A percentile compares a stretch with the other conserved stretches of the same genome.
These are phyloP conservation scores for Xylaria hypoxylon DNA, from an alignment of 2,329 filamentous ascomycete genomes.

Conservation along the genomic window DNA sequence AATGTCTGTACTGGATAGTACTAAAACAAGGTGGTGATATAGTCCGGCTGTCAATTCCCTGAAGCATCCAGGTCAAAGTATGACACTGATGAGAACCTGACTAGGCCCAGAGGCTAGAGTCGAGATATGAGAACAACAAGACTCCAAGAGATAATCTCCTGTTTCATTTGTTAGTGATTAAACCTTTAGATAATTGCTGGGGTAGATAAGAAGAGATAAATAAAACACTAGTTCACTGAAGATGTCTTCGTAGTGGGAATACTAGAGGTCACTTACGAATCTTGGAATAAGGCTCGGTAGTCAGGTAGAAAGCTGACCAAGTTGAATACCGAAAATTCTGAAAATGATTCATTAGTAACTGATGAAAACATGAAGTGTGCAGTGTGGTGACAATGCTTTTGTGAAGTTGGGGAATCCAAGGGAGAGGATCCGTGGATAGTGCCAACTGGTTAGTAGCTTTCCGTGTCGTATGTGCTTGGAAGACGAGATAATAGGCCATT, in stretches of 20 bases:
- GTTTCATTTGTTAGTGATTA: neutral
- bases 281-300: neutral
- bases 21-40: neutral
- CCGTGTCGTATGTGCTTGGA: neutral
- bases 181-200: neutral
- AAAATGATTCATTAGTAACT: neutral
- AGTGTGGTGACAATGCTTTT: neutral
- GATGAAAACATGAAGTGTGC: neutral
- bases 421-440: neutral
- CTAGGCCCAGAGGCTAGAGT: neutral
- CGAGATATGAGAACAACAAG: neutral
- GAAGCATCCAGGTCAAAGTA: neutral
- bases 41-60: neutral
- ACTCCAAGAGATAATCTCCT: neutral
- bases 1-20: neutral
- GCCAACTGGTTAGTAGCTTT: neutral
- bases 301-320: neutral
- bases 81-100: neutral
- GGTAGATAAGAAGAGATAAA: neutral
- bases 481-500: neutral
- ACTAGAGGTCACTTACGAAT: slow-evolving; percentile 7
- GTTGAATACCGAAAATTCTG: neutral
- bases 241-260: neutral
- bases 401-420: neutral
- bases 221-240: neutral